Percentiles rank a stretch among this genome's conserved stretches.
Conservation (phyloP, 306 rosid species). For the Pyrus bretschneideri region DNA sequence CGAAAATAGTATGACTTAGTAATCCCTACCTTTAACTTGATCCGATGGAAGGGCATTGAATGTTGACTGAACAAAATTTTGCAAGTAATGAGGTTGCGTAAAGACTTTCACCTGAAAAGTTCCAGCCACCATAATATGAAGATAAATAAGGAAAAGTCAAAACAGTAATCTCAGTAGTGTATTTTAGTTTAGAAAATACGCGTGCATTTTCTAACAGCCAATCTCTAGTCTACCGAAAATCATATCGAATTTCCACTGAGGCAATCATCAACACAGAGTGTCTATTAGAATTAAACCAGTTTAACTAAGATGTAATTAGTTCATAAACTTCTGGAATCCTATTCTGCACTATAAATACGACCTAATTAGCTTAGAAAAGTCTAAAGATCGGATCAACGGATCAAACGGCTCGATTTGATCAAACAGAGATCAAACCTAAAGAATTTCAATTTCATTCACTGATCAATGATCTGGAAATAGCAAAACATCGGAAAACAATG, state of each 20-base stretch:
- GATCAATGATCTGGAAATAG: slow-evolving; percentile 12
- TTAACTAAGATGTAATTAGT: neutral
- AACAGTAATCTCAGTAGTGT: neutral
- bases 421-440: slow-evolving; percentile 17
- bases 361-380: slow-evolving; percentile 16
- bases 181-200: neutral
- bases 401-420: slow-evolving; percentile 18
- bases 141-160: neutral
- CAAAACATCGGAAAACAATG: neutral
- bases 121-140: slow-evolving; percentile 13
- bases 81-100: slow-evolving; percentile 72
- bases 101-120: slow-evolving; percentile 87
- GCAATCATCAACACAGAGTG: neutral
- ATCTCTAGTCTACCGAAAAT: neutral
- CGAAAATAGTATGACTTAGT: neutral
- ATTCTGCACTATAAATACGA: slow-evolving; percentile 1
- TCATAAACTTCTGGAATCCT: neutral
- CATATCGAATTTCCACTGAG: neutral
- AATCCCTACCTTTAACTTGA: slow-evolving; percentile 68
- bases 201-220: neutral
- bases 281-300: neutral
- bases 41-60: slow-evolving; percentile 73
- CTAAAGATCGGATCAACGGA: neutral
- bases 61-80: slow-evolving; percentile 89
- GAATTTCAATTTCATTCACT: slow-evolving; percentile 4